A percentile compares a stretch with the other conserved stretches of the same genome.
Evolutionary conservation across 208 protist species (phyloP).

Genomic region (Acanthamoeba castellanii): DNA sequence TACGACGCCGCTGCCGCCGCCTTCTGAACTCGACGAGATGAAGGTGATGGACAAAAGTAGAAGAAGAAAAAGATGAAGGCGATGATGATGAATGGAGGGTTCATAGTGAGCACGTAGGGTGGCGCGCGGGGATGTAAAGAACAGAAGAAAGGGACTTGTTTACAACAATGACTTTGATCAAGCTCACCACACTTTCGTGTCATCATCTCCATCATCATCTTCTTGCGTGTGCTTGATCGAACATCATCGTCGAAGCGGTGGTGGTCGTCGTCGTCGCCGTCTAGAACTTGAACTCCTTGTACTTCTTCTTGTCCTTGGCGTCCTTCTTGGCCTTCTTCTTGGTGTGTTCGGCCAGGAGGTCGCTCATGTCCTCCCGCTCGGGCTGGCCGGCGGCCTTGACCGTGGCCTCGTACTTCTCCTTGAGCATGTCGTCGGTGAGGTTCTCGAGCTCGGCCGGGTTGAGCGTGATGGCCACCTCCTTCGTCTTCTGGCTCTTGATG

Average conservation of each 20-base stretch:
- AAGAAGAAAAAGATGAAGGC: neutral
- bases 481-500: constrained; percentile 77
- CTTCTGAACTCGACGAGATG: neutral
- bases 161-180: too few species aligned
- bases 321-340: constrained; percentile 77
- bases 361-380: constrained; percentile 78
- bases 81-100: too few species aligned
- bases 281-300: constrained; percentile 90
- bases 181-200: too few species aligned
- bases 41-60: neutral
- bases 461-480: constrained; percentile 79
- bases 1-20: neutral
- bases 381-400: constrained; percentile 19
- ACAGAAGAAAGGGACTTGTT: too few species aligned
- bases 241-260: neutral
- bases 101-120: too few species aligned
- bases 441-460: constrained; percentile 82
- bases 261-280: too few species aligned
- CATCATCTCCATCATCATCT: too few species aligned
- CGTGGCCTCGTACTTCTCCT: constrained; percentile 82
- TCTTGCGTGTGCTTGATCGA: too few species aligned
- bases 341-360: constrained; percentile 79
- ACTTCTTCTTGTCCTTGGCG: constrained; percentile 71
- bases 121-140: too few species aligned
- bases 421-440: constrained; percentile 73